phyloP scores from a whole-genome alignment of 2,329 filamentous ascomycete genomes.

The Monosporascus sp. region DNA sequence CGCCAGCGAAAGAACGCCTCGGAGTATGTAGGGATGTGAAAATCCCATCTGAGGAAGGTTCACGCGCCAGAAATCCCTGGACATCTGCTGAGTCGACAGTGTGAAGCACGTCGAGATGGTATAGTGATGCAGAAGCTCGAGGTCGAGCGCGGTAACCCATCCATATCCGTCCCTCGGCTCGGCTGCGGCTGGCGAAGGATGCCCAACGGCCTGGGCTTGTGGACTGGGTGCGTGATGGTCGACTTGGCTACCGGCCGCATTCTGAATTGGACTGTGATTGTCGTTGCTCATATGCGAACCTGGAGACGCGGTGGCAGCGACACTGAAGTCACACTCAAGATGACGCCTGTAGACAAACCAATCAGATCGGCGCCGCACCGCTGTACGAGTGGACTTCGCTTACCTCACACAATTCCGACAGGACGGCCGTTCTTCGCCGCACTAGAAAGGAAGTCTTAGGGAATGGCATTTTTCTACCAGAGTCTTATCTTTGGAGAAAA shows the following conservation, averaged over 20 bases:
- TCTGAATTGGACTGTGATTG: too few species aligned
- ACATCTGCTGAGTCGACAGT: constrained; percentile 33
- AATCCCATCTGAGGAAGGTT: constrained; percentile 44
- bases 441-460: constrained; percentile 9
- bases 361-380: not conserved
- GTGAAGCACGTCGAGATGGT: constrained; percentile 44
- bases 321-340: constrained; percentile 11
- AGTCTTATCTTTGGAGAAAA: too few species aligned
- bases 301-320: not conserved
- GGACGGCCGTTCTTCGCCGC: constrained; percentile 20
- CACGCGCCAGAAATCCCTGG: constrained; percentile 42
- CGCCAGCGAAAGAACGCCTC: constrained; percentile 42
- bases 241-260: too few species aligned
- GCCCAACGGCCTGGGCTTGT: not conserved
- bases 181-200: constrained; percentile 10
- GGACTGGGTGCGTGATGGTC: too few species aligned
- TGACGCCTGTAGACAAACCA: not conserved
- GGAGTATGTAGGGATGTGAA: constrained; percentile 42
- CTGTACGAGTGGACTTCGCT: not conserved
- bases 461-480: not conserved
- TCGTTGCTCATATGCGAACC: not conserved
- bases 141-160: constrained; percentile 30
- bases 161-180: constrained; percentile 4
- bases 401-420: constrained; percentile 21
- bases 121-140: constrained; percentile 51